Evolutionary conservation across 352 stramenopile species (phyloP), one percentile per base, ranked within the genome.

Genomic region (Globisporangium sylvaticum): DNA sequence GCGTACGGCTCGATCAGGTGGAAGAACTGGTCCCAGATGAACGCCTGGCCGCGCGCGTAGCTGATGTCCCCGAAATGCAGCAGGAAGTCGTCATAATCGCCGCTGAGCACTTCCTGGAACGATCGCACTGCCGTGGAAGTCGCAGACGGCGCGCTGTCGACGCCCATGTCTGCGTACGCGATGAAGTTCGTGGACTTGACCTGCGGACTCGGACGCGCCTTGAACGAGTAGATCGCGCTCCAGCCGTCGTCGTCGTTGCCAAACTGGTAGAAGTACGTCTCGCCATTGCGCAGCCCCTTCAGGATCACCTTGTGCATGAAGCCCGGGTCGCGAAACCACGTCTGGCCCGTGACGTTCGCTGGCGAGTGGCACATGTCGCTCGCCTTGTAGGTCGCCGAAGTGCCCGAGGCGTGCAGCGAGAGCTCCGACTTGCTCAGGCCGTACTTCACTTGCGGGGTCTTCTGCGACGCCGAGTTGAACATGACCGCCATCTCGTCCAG

Each of bases 291-390:
- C 27, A 95, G 62, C 3, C 64, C 66, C 32, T 73, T 77, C 29
- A 95, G 64, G 8, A 94, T 79, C 25, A 95, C 83, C 10, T 75
- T 90, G 75, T 95, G 87, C 78, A 94, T 92, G 67, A 79, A 90
- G 0, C 85, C 85, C 1, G 87, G 85, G 39, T 92, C 75, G n/a
- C 84, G 84, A 52, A 93, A 95, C 73, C 69, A 84, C 50, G 76
- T 68, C 58, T 95, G 87, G 15, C 74, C 76, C 20, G 78, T 85
- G 18, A 80, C 64, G 24, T 83, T 95, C 2, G 87, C 85, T 2
- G 85, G 85, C 4, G 60, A 64, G 54, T 87, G 65, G 65, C 85
- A 94, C 75, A 95, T 77, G 52, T 95, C 80, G 9, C 31, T 69
- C 9, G 84, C 85, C 7, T 66, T 76, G 78, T 95, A 95, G 14